These are phyloP conservation scores for Chrysoporthe cubensis DNA, from an alignment of 2,329 filamentous ascomycete species.

Conservation along the genomic window DNA sequence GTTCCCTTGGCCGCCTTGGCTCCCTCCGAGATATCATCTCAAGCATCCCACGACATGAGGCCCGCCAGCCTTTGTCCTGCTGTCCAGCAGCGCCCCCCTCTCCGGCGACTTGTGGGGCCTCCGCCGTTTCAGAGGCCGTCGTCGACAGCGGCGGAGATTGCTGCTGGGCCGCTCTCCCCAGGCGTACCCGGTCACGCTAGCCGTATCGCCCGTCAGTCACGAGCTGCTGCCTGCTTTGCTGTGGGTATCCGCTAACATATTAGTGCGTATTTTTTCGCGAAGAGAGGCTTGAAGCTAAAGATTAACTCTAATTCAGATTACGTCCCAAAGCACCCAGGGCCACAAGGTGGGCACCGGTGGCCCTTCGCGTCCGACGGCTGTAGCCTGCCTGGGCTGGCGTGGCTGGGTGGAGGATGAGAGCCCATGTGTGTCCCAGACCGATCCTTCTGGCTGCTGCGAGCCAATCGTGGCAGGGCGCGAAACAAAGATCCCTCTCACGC, in stretches of 20 bases:
- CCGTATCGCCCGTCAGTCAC: not conserved
- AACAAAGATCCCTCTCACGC: not conserved
- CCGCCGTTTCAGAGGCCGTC: too few species aligned
- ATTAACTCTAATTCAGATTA: not conserved
- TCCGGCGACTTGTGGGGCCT: too few species aligned
- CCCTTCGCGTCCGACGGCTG: too few species aligned
- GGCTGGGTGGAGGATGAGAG: slow-evolving; percentile 1
- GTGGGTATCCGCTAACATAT: not conserved
- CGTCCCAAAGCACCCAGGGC: not conserved
- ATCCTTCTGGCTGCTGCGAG: slow-evolving; percentile 5
- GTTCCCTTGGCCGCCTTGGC: not conserved
- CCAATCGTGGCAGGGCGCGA: not conserved
- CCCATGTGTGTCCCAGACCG: not conserved
- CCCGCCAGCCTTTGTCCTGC: too few species aligned
- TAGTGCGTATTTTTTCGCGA: not conserved
- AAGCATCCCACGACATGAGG: too few species aligned
- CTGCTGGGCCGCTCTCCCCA: too few species aligned
- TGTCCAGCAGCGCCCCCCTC: too few species aligned
- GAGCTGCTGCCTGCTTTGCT: not conserved
- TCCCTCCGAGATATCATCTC: too few species aligned
- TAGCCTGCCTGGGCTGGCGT: too few species aligned
- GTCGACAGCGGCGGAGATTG: too few species aligned
- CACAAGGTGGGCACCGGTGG: not conserved
- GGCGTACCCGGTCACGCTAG: too few species aligned
- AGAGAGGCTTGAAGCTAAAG: not conserved